Percentiles rank a stretch among this genome's conserved stretches.
Conservation (phyloP, 768 basidiomycete species). For the Pisolithus tinctorius region DNA sequence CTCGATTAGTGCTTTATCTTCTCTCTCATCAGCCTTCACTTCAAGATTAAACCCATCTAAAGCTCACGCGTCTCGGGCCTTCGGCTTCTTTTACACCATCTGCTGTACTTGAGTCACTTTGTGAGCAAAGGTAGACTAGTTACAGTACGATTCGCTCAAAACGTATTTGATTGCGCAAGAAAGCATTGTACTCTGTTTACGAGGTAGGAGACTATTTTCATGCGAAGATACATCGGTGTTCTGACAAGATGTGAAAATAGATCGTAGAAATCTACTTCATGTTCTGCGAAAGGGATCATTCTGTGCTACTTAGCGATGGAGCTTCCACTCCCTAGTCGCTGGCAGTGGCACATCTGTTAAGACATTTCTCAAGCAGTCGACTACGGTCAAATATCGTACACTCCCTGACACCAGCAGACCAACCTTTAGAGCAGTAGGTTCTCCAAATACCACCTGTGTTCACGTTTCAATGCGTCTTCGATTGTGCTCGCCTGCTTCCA, state of each 20-base stretch:
- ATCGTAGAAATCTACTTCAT: too few species aligned
- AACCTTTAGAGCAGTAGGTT: slow-evolving; percentile 1
- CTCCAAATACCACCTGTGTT: slow-evolving; percentile 27
- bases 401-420: too few species aligned
- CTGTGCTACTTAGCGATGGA: too few species aligned
- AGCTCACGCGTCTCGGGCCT: background rate
- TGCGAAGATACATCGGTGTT: background rate
- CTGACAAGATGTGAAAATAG: background rate
- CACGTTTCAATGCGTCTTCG: slow-evolving; percentile 23
- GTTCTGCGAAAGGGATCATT: too few species aligned
- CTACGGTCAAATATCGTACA: too few species aligned
- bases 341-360: too few species aligned
- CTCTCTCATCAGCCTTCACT: slow-evolving; percentile 96
- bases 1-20: slow-evolving; percentile 84
- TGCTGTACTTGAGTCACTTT: background rate
- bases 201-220: slow-evolving; percentile 10
- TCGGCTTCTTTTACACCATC: background rate
- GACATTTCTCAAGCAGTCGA: too few species aligned
- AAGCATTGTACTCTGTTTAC: slow-evolving; percentile 14
- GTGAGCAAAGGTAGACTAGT: slow-evolving; percentile 6
- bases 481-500: slow-evolving; percentile 25
- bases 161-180: slow-evolving; percentile 17
- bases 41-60: slow-evolving; percentile 99
- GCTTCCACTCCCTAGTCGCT: too few species aligned
- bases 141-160: slow-evolving; percentile 1